Evolutionary conservation across 176 grass and related monocot genomes (phyloP).

Genomic region (Musa schizocarpa): DNA sequence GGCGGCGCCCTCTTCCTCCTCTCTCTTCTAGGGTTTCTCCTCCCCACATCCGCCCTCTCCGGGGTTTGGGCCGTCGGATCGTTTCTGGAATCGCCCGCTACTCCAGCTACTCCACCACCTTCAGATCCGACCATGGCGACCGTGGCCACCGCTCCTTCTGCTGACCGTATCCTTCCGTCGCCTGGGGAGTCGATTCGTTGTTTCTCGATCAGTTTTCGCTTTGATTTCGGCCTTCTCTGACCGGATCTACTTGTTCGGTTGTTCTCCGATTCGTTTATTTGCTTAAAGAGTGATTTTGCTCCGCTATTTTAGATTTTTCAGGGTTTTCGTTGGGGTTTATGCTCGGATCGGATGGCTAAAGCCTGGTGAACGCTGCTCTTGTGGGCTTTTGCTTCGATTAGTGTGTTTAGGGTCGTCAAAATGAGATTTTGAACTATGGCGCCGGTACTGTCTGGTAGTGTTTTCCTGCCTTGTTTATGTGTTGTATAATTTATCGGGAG

Average conservation of each 20-base stretch:
- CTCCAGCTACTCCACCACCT: background rate
- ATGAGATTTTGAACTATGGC: background rate
- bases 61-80: background rate
- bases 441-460: too few relatives aligned
- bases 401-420: background rate
- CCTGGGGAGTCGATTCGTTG: background rate
- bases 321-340: background rate
- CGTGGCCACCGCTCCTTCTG: background rate
- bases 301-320: background rate
- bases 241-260: background rate
- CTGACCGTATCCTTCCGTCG: conserved; percentile 1
- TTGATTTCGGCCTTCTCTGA: too few relatives aligned
- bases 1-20: conserved; percentile 4
- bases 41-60: background rate
- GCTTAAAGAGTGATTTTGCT: background rate
- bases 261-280: background rate
- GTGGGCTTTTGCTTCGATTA: background rate
- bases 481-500: too few relatives aligned
- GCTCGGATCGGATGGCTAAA: background rate
- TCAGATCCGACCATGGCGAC: background rate
- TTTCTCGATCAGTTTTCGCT: background rate
- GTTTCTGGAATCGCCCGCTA: background rate
- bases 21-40: conserved; percentile 2
- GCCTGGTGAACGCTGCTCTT: background rate
- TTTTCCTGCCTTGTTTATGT: too few relatives aligned